These are phyloP conservation scores for Phyllosticta paracitricarpa DNA, from an alignment of 2,329 filamentous ascomycete genomes.

Conservation along the genomic window DNA sequence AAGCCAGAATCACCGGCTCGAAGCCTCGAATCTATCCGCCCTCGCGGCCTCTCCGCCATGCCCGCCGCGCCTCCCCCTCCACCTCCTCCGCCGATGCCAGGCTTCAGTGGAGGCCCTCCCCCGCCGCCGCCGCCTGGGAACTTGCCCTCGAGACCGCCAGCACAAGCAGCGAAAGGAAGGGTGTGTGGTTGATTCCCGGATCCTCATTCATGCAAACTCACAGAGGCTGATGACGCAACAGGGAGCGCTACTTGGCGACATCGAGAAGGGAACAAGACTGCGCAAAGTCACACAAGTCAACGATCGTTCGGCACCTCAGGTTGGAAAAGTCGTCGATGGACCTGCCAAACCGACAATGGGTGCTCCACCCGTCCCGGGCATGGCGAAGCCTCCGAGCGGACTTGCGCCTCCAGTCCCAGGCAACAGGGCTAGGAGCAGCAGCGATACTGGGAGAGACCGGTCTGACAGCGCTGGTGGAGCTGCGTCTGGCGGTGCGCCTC, in stretches of 20 bases:
- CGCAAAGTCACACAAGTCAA: constrained; percentile 79
- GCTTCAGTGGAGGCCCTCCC: constrained; percentile 47
- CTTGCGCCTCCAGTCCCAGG: constrained; percentile 61
- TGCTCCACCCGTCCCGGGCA: constrained; percentile 72
- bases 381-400: constrained; percentile 46
- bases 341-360: constrained; percentile 56
- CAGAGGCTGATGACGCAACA: constrained; percentile 29
- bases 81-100: constrained; percentile 51
- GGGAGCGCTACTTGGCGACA: constrained; percentile 82
- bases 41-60: constrained; percentile 8
- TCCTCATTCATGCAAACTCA: neutral
- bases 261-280: constrained; percentile 66
- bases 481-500: constrained; percentile 44
- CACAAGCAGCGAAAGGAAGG: constrained; percentile 46
- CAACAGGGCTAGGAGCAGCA: constrained; percentile 72
- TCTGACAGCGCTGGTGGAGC: constrained; percentile 17
- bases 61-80: constrained; percentile 59
- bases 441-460: constrained; percentile 27
- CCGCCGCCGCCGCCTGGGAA: constrained; percentile 53
- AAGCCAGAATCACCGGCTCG: neutral
- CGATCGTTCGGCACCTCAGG: constrained; percentile 73
- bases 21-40: neutral
- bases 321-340: constrained; percentile 48
- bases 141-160: constrained; percentile 49
- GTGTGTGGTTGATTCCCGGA: constrained; percentile 40